Evolutionary conservation across 2,329 filamentous ascomycete genomes (phyloP).

Genomic region (Cladosporium sp.): DNA sequence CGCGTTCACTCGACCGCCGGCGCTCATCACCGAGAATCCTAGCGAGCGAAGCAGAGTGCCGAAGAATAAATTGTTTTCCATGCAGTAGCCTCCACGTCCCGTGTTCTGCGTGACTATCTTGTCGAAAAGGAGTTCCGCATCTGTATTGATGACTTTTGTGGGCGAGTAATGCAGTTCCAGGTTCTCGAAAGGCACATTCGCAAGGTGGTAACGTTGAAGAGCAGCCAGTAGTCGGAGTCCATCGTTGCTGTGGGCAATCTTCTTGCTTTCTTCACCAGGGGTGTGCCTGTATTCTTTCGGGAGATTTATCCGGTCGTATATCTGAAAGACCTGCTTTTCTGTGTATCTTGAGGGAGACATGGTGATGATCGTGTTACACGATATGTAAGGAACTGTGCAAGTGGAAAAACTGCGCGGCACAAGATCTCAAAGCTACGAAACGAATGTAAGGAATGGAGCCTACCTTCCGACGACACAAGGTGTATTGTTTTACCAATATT

Average conservation of each 20-base stretch:
- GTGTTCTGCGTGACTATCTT: slow-evolving; percentile 45
- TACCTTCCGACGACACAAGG: neutral
- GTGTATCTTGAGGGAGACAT: slow-evolving; percentile 18
- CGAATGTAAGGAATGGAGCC: too few relatives aligned
- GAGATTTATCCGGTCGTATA: slow-evolving; percentile 23
- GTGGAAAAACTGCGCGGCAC: too few relatives aligned
- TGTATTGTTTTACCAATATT: neutral
- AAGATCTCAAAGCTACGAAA: too few relatives aligned
- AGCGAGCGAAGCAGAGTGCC: slow-evolving; percentile 48
- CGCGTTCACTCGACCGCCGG: slow-evolving; percentile 36
- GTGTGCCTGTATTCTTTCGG: slow-evolving; percentile 19
- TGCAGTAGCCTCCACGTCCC: slow-evolving; percentile 56
- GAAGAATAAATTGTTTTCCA: slow-evolving; percentile 56
- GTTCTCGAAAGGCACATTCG: slow-evolving; percentile 54
- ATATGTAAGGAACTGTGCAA: too few relatives aligned
- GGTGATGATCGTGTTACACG: neutral
- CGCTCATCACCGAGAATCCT: slow-evolving; percentile 44
- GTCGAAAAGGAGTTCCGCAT: slow-evolving; percentile 47
- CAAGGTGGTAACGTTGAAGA: slow-evolving; percentile 31
- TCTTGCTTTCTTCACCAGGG: slow-evolving; percentile 15
- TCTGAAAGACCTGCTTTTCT: slow-evolving; percentile 18
- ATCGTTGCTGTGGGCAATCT: slow-evolving; percentile 13
- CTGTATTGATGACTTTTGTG: slow-evolving; percentile 46
- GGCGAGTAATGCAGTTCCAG: slow-evolving; percentile 52
- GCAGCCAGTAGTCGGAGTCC: slow-evolving; percentile 22